Evolutionary conservation across 352 stramenopile genomes (phyloP), one percentile per base, ranked within the genome.

Genomic region (Phytophthora vignae): DNA sequence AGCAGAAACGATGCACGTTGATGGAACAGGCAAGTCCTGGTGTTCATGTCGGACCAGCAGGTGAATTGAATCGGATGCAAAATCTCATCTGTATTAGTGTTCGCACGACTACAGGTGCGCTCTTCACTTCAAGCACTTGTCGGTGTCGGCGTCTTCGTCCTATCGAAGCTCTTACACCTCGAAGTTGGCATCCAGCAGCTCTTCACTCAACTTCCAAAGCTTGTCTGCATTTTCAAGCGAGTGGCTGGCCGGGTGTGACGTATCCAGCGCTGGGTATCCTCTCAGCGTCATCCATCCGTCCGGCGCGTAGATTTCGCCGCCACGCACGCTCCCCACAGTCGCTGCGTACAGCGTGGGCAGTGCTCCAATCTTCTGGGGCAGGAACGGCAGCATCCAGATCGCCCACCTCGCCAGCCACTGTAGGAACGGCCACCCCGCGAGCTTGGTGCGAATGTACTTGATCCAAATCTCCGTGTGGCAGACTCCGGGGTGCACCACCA

Each of bases 291-390:
- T 57, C 58, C 65, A 84, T 31, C 81, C 71, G 58, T 76, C 50
- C 3, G 74, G 70, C 6, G 70, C 74, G 49, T 72, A 78, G 48
- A 76, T 74, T 53, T 76, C 70, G 10, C 63, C 67, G n/a, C 70
- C 67, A 29, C 8, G 44, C 44, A 81, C 75, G 19, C 25, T 67
- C 36, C 67, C 44, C 54, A 67, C 79, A 2, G 78, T 84, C 2
- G 83, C 85, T 3, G 81, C 81, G 22, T 83, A 90, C 12, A 90
- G 63, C 17, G 73, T 79, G 2, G 82, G 84, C 4, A 90, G 54
- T 14, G 81, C 81, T 1, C 82, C 82, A 54, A 86, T 78, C 52
- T 82, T 78, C 25, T 74, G 54, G 31, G 75, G 78, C 4, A 85
- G 46, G 48, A 77, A 66, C 2, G 69, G 69, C 15, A 78, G 53